phyloP scores from a whole-genome alignment of 129 eudicot species.

The Lactuca saligna region DNA sequence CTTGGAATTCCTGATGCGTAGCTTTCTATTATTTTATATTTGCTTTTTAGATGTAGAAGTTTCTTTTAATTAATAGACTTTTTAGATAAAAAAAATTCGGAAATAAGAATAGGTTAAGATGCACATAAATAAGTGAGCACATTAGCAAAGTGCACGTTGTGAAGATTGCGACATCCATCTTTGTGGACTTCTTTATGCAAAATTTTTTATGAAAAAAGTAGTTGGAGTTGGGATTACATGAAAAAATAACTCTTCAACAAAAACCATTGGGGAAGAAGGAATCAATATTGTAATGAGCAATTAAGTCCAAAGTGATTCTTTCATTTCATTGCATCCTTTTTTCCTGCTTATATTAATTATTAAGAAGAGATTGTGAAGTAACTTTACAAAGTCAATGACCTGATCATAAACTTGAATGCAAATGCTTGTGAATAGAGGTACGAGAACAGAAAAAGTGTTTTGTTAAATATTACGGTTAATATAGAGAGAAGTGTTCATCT shows the following conservation, averaged over 20 bases:
- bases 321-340: not conserved
- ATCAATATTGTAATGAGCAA: slow-evolving; percentile 7
- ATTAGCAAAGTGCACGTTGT: not conserved
- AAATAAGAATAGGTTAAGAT: slow-evolving; percentile 11
- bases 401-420: not conserved
- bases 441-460: not conserved
- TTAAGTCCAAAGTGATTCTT: slow-evolving; percentile 1
- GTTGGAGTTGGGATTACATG: not conserved
- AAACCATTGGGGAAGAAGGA: slow-evolving; percentile 7
- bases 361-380: not conserved
- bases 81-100: not conserved
- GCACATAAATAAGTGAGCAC: slow-evolving; percentile 12
- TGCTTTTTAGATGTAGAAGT: slow-evolving; percentile 3
- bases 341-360: not conserved
- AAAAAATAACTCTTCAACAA: not conserved
- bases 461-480: not conserved
- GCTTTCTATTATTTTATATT: not conserved
- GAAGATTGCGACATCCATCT: slow-evolving; percentile 3
- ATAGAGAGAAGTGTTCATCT: not conserved
- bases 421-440: not conserved
- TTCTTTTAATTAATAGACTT: not conserved
- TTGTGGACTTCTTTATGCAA: not conserved
- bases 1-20: not conserved
- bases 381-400: not conserved
- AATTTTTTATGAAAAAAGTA: not conserved